A percentile compares a stretch with the other conserved stretches of the same genome.
These are phyloP conservation scores for Kwoniella sp. DNA, from an alignment of 768 basidiomycete species.

Conservation along the genomic window DNA sequence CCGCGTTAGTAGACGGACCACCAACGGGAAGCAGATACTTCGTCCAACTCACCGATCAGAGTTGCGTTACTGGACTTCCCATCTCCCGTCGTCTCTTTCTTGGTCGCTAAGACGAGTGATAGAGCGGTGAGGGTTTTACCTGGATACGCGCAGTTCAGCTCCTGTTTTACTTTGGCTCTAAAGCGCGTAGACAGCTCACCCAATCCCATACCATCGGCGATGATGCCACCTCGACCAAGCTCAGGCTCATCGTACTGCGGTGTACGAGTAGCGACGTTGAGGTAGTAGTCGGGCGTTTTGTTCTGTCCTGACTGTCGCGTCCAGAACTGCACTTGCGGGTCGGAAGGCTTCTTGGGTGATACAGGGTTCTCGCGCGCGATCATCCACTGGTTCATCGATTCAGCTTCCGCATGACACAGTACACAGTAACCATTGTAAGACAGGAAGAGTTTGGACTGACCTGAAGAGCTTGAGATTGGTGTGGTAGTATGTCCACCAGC, in stretches of 20 bases:
- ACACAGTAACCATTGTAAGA: no score
- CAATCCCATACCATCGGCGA: constrained; percentile 86
- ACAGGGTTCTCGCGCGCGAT: constrained; percentile 75
- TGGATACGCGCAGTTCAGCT: constrained; percentile 45
- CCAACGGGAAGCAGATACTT: neutral
- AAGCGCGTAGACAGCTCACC: constrained; percentile 54
- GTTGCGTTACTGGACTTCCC: constrained; percentile 67
- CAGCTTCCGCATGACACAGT: neutral
- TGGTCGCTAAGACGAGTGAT: constrained; percentile 76
- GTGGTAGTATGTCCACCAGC: constrained; percentile 73
- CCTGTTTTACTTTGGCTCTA: neutral
- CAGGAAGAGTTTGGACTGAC: constrained; percentile 18
- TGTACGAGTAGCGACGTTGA: constrained; percentile 80
- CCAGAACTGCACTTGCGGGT: constrained; percentile 89
- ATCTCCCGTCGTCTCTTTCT: constrained; percentile 62
- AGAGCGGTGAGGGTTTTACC: constrained; percentile 92
- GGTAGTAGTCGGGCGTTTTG: constrained; percentile 62
- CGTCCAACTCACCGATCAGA: constrained; percentile 67
- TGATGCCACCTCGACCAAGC: constrained; percentile 81
- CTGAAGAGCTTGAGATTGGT: constrained; percentile 62
- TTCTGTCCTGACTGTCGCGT: constrained; percentile 59
- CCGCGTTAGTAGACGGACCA: neutral
- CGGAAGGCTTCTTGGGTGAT: constrained; percentile 68
- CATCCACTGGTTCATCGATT: no score
- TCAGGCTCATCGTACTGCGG: constrained; percentile 66